Conservation (phyloP, 805 yeast genomes). For the Candida arabinofermentans region DNA sequence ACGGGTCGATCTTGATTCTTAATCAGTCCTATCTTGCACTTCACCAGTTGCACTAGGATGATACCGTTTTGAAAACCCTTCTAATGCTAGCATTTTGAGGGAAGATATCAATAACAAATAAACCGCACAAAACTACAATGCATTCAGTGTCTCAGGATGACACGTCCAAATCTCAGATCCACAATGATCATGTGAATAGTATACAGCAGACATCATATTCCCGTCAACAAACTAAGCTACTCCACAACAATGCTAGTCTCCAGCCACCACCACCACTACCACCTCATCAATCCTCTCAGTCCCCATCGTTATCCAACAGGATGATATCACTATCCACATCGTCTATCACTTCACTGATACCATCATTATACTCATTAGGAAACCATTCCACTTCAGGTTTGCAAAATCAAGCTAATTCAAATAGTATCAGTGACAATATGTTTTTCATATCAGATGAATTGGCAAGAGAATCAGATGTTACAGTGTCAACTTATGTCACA, state of each 20-base stretch:
- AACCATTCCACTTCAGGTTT: slow-evolving; percentile 23
- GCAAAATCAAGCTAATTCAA: slow-evolving; percentile 1
- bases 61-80: no score
- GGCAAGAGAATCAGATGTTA: slow-evolving; percentile 65
- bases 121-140: no score
- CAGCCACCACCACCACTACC: slow-evolving; percentile 6
- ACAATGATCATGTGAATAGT: no score
- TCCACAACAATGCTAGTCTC: slow-evolving; percentile 1
- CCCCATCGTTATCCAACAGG: slow-evolving; percentile 21
- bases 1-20: no score
- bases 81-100: no score
- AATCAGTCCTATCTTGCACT: no score
- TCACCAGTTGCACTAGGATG: no score
- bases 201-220: background rate
- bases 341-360: slow-evolving; percentile 29
- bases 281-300: slow-evolving; percentile 2
- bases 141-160: no score
- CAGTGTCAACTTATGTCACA: slow-evolving; percentile 49
- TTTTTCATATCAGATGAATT: slow-evolving; percentile 42
- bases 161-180: no score
- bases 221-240: background rate
- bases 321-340: slow-evolving; percentile 31
- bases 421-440: slow-evolving; percentile 12
- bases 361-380: slow-evolving; percentile 26
- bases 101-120: no score